Base-by-base conservation (phyloP, 495 filamentous ascomycete species). In the Penicillium lividum region DNA sequence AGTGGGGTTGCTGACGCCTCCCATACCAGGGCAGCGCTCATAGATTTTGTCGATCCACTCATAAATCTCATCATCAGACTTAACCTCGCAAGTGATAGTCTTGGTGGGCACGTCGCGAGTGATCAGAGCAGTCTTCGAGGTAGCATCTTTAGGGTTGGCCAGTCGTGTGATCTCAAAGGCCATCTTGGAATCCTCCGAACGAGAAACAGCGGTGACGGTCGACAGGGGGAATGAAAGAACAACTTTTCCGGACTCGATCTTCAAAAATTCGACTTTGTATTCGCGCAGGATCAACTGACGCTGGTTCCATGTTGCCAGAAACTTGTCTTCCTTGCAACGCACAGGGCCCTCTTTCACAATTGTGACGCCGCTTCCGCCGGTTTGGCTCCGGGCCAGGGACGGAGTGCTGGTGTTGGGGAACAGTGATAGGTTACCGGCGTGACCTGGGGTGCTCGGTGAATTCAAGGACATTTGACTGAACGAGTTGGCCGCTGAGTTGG, bases 41-140 rank as follows among this genome's bases (percentile, higher is more conserved):
- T 97, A 97, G 60, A 98, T 94, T 70, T 90, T 89, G 70, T 98
- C 94, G 57, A 97, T 96, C 94, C 94, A 98, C 52, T 95, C 91
- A 68, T 98, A 98, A 36, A 97, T 85, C 61, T 98, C 94, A 62
- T 96, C 93, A 60, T 98, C 95, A 22, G 84, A 87, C 68, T 96
- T 96, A 61, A 98, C 89, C 68, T 89, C 90, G 61, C 96, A 92
- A 28, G 91, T 89, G 40, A 96, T 80, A 9, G 87, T 89, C 64
- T 89, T 90, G 33, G 87, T 86, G 4, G 89, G 82, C 33, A 89
- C 86, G 66, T 97, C 93, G n/a, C 85, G 81, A 2, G 72, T 77
- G 27, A 79, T 85, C 76, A 74, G 77, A 31, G 84, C 82, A 5
- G 85, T 74, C 63, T 82, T 86, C 59, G 80, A 79, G 50, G 81